Evolutionary conservation across 2,329 filamentous ascomycete genomes (phyloP).

Genomic region (Rutstroemia sp.): DNA sequence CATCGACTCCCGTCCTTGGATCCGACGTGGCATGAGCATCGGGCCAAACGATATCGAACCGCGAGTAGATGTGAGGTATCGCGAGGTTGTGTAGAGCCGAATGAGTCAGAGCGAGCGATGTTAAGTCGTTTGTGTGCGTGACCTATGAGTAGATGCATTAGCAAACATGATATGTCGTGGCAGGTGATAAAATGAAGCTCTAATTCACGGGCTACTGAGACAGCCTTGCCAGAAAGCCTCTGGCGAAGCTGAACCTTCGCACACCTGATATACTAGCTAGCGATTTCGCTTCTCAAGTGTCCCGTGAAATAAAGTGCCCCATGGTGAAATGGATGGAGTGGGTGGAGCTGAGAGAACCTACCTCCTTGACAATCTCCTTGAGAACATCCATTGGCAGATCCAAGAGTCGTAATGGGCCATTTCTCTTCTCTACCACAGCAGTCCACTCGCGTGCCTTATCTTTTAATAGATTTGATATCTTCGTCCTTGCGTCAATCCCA

Average conservation of each 20-base stretch:
- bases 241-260: too few species aligned
- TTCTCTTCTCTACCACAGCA: conserved; percentile 49
- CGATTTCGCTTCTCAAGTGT: too few species aligned
- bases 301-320: too few species aligned
- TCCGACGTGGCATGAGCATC: conserved; percentile 58
- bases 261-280: too few species aligned
- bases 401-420: conserved; percentile 55
- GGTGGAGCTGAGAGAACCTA: conserved; percentile 30
- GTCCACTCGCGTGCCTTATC: conserved; percentile 60
- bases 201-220: background rate
- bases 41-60: conserved; percentile 85
- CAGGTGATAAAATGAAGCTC: background rate
- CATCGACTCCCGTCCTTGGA: conserved; percentile 68
- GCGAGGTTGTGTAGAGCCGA: conserved; percentile 69
- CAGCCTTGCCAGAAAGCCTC: background rate
- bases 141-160: conserved; percentile 42
- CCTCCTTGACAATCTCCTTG: conserved; percentile 73
- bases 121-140: conserved; percentile 75
- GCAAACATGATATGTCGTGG: background rate
- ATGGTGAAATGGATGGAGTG: too few species aligned
- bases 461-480: conserved; percentile 40
- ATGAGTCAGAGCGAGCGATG: conserved; percentile 68
- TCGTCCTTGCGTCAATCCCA: conserved; percentile 22
- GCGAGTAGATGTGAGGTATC: conserved; percentile 73
- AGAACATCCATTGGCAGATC: conserved; percentile 74